Percentiles rank a stretch among this genome's conserved stretches.
Conservation (phyloP, 1,284 basidiomycete genomes). For the Megacollybia platyphylla region DNA sequence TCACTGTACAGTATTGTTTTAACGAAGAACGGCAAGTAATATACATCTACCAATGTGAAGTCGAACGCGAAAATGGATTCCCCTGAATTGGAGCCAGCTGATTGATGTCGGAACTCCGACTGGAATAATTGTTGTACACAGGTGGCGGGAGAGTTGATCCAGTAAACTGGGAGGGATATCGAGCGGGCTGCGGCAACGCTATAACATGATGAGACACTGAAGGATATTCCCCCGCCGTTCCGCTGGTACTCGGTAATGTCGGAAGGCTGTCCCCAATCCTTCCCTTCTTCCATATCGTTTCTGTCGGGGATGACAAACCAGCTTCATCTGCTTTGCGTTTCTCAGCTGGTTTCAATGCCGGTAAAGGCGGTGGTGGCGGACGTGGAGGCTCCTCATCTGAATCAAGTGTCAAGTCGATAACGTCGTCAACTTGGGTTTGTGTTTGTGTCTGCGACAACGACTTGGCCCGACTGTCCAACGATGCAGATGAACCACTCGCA, state of each 20-base stretch:
- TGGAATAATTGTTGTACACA: too few species aligned
- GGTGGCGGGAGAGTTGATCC: too few species aligned
- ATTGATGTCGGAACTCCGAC: too few species aligned
- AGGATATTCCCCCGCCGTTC: neutral
- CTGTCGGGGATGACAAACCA: slow-evolving; percentile 38
- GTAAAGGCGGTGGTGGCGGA: slow-evolving; percentile 8
- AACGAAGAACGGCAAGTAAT: too few species aligned
- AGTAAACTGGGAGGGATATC: too few species aligned
- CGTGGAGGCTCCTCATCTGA: slow-evolving; percentile 43
- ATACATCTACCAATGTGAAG: too few species aligned
- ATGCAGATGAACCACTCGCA: slow-evolving; percentile 25
- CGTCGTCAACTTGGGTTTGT: slow-evolving; percentile 21
- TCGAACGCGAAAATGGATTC: too few species aligned
- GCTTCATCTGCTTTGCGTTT: slow-evolving; percentile 49
- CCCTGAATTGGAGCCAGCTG: too few species aligned
- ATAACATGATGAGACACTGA: too few species aligned
- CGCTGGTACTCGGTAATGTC: neutral
- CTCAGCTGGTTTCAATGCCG: slow-evolving; percentile 15
- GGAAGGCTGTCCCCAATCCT: slow-evolving; percentile 24
- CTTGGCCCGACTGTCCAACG: slow-evolving; percentile 13
- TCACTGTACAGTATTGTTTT: too few species aligned
- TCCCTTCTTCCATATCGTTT: slow-evolving; percentile 64
- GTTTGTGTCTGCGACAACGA: slow-evolving; percentile 10
- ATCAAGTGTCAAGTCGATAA: slow-evolving; percentile 74
- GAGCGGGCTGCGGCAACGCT: too few species aligned